A percentile compares a stretch with the other conserved stretches of the same genome.
phyloP scores from a whole-genome alignment of 73 alveolate genomes.

The Effrenium voratum region DNA sequence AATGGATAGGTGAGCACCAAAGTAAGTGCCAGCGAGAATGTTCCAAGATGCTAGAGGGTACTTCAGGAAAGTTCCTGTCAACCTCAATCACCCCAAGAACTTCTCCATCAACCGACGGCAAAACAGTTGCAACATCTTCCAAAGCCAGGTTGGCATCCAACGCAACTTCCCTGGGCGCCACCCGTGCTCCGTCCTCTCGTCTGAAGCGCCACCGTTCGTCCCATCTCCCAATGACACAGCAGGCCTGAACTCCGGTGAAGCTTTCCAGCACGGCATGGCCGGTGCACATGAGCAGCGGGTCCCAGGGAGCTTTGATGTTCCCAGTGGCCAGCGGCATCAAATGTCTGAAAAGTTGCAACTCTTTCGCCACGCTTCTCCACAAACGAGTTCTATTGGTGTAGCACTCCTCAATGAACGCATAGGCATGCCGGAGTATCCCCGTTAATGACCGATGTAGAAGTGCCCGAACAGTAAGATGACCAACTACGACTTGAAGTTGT shows the following conservation, averaged over 20 bases:
- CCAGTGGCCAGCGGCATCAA: conserved; percentile 1
- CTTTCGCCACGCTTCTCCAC: neutral
- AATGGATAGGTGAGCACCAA: neutral
- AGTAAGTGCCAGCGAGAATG: neutral
- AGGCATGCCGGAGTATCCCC: neutral
- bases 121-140: neutral
- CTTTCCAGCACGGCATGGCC: neutral
- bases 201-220: conserved; percentile 20
- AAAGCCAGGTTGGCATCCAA: neutral
- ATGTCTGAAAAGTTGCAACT: neutral
- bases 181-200: neutral
- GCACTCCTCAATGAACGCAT: neutral
- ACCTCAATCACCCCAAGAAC: neutral
- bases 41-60: neutral
- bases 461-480: neutral
- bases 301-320: neutral
- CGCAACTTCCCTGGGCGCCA: neutral
- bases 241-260: neutral
- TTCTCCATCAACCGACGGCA: neutral
- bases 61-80: neutral
- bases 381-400: neutral
- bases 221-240: neutral
- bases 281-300: neutral
- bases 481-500: neutral
- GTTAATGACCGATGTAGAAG: neutral